These are phyloP conservation scores for Cyphellophora europaea DNA, from an alignment of 2,329 filamentous ascomycete species.

Conservation along the genomic window DNA sequence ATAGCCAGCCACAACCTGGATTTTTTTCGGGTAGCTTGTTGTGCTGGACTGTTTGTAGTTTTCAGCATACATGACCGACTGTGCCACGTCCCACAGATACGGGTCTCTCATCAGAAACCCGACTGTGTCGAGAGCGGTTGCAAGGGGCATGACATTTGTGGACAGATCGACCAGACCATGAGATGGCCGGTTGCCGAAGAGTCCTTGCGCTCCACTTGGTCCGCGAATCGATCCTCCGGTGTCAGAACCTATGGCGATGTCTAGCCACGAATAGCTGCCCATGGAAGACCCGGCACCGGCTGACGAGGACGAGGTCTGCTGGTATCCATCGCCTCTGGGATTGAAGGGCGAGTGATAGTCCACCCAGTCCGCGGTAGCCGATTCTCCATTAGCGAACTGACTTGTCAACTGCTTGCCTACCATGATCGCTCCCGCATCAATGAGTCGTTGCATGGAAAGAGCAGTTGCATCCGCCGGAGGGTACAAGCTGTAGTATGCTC, in stretches of 20 bases:
- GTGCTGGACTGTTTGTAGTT: conserved; percentile 1
- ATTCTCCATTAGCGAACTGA: conserved; percentile 24
- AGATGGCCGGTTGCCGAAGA: conserved; percentile 38
- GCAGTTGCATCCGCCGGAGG: conserved; percentile 37
- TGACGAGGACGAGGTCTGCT: conserved; percentile 2
- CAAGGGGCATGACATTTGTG: conserved; percentile 31
- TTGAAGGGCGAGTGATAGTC: conserved; percentile 32
- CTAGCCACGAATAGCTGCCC: conserved; percentile 30
- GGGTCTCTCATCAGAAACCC: conserved; percentile 30
- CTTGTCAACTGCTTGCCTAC: conserved; percentile 27
- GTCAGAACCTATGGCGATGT: conserved; percentile 17
- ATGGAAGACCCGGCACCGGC: conserved; percentile 16
- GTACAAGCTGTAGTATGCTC: conserved; percentile 49
- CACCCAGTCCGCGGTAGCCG: conserved; percentile 21
- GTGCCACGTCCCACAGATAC: conserved; percentile 10
- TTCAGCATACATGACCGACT: conserved; percentile 3
- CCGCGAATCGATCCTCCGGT: conserved; percentile 30
- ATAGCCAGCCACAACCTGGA: conserved; percentile 8
- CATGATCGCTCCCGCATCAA: conserved; percentile 46
- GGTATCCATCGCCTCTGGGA: conserved; percentile 34
- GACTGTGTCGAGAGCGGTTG: conserved; percentile 32
- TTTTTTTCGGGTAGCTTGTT: conserved; percentile 1
- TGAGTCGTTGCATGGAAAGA: conserved; percentile 42
- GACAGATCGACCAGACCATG: conserved; percentile 31
- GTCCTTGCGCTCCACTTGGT: conserved; percentile 33